Percentiles rank a stretch among this genome's conserved stretches.
Evolutionary conservation across 495 filamentous ascomycete species (phyloP).

Genomic region (Hypoxylon lenormandii): DNA sequence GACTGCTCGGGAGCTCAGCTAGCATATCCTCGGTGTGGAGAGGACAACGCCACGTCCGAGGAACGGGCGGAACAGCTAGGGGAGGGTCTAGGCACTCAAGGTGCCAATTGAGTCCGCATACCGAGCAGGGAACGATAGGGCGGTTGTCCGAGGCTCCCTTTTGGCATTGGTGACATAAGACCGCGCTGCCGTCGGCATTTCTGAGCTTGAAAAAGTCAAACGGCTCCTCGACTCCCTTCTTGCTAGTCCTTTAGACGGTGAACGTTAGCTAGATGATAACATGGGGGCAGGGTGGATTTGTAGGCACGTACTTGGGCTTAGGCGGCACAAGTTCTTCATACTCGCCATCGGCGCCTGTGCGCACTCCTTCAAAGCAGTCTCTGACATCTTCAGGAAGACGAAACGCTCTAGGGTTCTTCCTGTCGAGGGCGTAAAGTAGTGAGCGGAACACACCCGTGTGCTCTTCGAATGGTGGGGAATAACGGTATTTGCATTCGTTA

Average conservation of each 20-base stretch:
- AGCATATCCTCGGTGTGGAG: slow-evolving; percentile 77
- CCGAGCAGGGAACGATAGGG: slow-evolving; percentile 83
- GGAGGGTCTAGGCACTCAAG: slow-evolving; percentile 91
- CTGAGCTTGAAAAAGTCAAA: slow-evolving; percentile 74
- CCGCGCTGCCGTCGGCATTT: slow-evolving; percentile 73
- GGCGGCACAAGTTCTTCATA: slow-evolving; percentile 72
- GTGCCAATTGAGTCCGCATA: slow-evolving; percentile 85
- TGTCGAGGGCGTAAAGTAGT: slow-evolving; percentile 69
- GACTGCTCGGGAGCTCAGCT: slow-evolving; percentile 50
- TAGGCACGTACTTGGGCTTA: slow-evolving; percentile 59
- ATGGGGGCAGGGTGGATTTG: slow-evolving; percentile 6
- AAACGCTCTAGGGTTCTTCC: slow-evolving; percentile 78
- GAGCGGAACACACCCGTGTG: slow-evolving; percentile 66
- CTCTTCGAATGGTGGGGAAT: slow-evolving; percentile 52
- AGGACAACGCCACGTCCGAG: slow-evolving; percentile 87
- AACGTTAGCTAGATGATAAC: slow-evolving; percentile 40
- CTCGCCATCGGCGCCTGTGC: slow-evolving; percentile 77
- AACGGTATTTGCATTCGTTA: slow-evolving; percentile 70
- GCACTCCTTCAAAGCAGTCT: slow-evolving; percentile 78
- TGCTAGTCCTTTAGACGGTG: slow-evolving; percentile 51
- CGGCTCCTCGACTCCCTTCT: slow-evolving; percentile 71
- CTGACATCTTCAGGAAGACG: slow-evolving; percentile 74
- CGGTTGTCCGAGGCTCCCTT: slow-evolving; percentile 65
- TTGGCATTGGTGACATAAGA: slow-evolving; percentile 78
- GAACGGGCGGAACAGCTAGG: slow-evolving; percentile 76